Base-by-base conservation (phyloP, 352 stramenopile genomes). In the Pilasporangium apinafurcum region DNA sequence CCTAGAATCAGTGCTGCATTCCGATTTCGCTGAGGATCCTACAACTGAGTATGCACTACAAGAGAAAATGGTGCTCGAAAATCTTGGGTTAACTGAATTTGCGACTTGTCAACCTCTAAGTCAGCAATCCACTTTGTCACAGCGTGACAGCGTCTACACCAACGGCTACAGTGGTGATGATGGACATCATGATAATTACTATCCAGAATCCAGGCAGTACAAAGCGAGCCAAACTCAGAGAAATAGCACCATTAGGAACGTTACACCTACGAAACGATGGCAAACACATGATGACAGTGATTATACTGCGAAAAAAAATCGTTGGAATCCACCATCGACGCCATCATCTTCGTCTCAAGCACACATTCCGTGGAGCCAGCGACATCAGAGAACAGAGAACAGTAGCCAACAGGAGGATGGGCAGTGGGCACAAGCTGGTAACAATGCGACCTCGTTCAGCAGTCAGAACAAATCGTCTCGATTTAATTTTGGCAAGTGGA, bases 41-140 rank as follows among this genome's bases (percentile, higher is more conserved):
- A 44, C 51, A 6, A 59, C 59, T 9, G 75, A 86, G 47, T 92
- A 92, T 35, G 60, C 68, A 5, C 37, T 79, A 27, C 75, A 88
- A 37, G 75, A 90, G 48, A 68, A 74, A 29, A 60, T 83, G 30
- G 76, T 92, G 37, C 59, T 92, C 14, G 69, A 83, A 10, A 65
- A 83, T 20, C 62, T 92, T n/a, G 55, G 62, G 17, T 52, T 92
- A 9, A 48, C 39, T 4, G 73, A 91, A 25, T 41, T 87, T 4
- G 67, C 68, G 8, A 82, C 66, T n/a, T 37, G 30, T 14, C 28
- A 54, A 29, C 40, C 39, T n/a, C 18, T 30, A 24, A 52, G 44
- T 21, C 37, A 60, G 35, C 37, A 40, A 31, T 39, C 33, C 42
- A 35, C 34, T 26, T 53, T 41, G 1, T 38, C 48, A 10, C 5